Conservation (phyloP, 768 basidiomycete species). For the Paxillus involutus region DNA sequence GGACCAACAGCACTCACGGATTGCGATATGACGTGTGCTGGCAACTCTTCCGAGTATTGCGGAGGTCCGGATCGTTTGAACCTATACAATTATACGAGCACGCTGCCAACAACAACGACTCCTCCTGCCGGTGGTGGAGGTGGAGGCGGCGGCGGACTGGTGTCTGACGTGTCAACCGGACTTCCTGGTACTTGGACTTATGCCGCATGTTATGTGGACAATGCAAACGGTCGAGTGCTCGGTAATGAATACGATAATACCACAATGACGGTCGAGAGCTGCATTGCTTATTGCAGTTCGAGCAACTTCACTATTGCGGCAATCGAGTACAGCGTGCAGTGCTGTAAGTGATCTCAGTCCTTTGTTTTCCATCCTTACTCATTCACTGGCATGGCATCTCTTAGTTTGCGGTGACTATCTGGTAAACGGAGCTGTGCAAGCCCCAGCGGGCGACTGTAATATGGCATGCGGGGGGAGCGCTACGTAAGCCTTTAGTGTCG, state of each 20-base stretch:
- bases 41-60: conserved; percentile 53
- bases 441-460: conserved; percentile 54
- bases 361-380: conserved; percentile 2
- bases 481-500: conserved; percentile 41
- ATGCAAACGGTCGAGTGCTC: conserved; percentile 64
- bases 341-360: conserved; percentile 39
- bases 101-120: conserved; percentile 40
- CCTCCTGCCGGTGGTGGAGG: conserved; percentile 33
- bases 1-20: conserved; percentile 43
- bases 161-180: conserved; percentile 47
- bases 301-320: conserved; percentile 67
- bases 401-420: conserved; percentile 74
- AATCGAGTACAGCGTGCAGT: conserved; percentile 58
- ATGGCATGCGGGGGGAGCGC: conserved; percentile 74
- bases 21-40: conserved; percentile 42
- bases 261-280: conserved; percentile 57
- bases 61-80: conserved; percentile 70
- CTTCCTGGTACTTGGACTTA: conserved; percentile 62
- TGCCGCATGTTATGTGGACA: conserved; percentile 71
- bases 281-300: conserved; percentile 56
- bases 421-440: conserved; percentile 55
- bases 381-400: not conserved
- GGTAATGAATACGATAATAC: conserved; percentile 37
- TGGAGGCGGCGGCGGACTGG: conserved; percentile 19
- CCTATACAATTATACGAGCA: conserved; percentile 70